A percentile compares a stretch with the other conserved stretches of the same genome.
Conservation (phyloP, 2,329 filamentous ascomycete genomes). For the Helminthosporium solani region DNA sequence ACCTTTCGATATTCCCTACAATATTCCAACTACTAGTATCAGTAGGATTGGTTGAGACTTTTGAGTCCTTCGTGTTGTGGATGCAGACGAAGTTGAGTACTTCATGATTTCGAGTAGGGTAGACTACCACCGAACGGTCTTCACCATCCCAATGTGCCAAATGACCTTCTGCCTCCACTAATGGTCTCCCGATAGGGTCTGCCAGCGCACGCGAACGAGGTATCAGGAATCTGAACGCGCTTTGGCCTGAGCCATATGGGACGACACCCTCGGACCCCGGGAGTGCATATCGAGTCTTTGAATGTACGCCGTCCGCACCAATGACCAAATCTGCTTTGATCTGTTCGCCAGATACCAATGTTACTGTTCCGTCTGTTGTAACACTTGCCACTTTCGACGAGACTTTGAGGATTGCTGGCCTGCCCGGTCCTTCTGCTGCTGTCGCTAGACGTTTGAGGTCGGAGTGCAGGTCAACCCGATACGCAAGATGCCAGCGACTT, state of each 20-base stretch:
- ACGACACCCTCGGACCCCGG: slow-evolving; percentile 35
- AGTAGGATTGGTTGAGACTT: slow-evolving; percentile 12
- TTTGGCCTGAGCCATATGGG: slow-evolving; percentile 54
- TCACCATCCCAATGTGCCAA: slow-evolving; percentile 48
- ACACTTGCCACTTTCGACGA: slow-evolving; percentile 49
- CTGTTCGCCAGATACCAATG: slow-evolving; percentile 47
- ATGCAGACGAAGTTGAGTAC: slow-evolving; percentile 51
- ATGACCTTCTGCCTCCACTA: slow-evolving; percentile 42
- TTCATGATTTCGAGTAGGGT: slow-evolving; percentile 50
- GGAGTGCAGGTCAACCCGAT: slow-evolving; percentile 56
- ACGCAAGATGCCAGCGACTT: slow-evolving; percentile 55
- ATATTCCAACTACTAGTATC: slow-evolving; percentile 40
- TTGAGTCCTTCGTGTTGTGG: slow-evolving; percentile 40
- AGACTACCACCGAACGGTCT: slow-evolving; percentile 50
- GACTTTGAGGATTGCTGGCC: slow-evolving; percentile 43
- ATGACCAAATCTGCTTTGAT: slow-evolving; percentile 54
- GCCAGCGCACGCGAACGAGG: slow-evolving; percentile 46
- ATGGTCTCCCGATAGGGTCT: slow-evolving; percentile 43
- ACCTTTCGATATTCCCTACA: slow-evolving; percentile 36
- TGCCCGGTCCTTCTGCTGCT: slow-evolving; percentile 36
- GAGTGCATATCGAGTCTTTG: slow-evolving; percentile 28
- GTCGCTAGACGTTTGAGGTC: slow-evolving; percentile 52
- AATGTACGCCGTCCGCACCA: slow-evolving; percentile 58
- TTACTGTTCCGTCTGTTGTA: slow-evolving; percentile 41
- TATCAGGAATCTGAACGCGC: slow-evolving; percentile 59